These are phyloP conservation scores for Globisporangium echinulatum DNA, from an alignment of 352 stramenopile species.

Conservation along the genomic window DNA sequence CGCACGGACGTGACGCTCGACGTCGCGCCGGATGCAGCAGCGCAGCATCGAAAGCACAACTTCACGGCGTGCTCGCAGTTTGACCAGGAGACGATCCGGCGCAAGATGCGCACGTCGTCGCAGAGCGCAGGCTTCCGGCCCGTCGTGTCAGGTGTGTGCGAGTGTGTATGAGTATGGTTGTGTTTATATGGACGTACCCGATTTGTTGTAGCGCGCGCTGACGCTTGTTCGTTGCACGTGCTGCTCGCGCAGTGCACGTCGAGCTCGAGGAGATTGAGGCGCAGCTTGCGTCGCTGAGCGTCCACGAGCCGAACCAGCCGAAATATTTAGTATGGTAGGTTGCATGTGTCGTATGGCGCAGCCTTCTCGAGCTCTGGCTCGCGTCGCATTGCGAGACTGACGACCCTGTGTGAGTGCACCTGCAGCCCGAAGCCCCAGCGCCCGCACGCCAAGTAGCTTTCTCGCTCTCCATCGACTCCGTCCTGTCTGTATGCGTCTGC, in stretches of 20 bases:
- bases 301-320: conserved; percentile 19
- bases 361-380: background rate
- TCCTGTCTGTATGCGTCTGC: conserved; percentile 9
- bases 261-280: conserved; percentile 15
- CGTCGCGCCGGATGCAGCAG: conserved; percentile 23
- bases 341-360: too few relatives aligned
- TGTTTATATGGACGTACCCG: background rate
- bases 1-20: conserved; percentile 70
- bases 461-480: background rate
- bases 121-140: conserved; percentile 63
- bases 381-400: background rate
- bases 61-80: conserved; percentile 67
- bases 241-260: conserved; percentile 7
- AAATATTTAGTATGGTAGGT: conserved; percentile 28
- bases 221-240: background rate
- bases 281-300: conserved; percentile 18
- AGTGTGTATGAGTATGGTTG: background rate
- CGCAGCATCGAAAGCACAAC: conserved; percentile 50
- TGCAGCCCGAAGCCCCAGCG: conserved; percentile 23
- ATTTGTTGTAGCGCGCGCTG: background rate
- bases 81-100: conserved; percentile 65
- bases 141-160: conserved; percentile 50
- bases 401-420: background rate
- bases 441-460: conserved; percentile 13
- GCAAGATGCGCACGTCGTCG: conserved; percentile 65